Evolutionary conservation across 768 basidiomycete species (phyloP).

Genomic region (Xerocomellus chrysenteron): DNA sequence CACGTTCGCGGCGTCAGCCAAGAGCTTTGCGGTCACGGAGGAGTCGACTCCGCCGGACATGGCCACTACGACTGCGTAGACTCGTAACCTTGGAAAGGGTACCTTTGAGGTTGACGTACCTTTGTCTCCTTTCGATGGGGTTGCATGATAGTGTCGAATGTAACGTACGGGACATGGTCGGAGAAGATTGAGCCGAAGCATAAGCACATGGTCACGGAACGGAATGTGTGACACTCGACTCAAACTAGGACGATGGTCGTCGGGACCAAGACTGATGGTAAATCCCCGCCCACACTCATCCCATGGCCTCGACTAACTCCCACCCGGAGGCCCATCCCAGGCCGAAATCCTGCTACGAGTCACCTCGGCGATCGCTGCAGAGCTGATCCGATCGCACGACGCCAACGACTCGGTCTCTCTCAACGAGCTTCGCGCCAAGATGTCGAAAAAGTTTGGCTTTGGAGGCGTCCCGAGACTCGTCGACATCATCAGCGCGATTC

Average conservation of each 20-base stretch:
- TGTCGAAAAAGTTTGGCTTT: slow-evolving; percentile 88
- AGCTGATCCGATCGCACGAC: slow-evolving; percentile 87
- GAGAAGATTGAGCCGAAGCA: slow-evolving; percentile 12
- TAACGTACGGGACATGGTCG: slow-evolving; percentile 8
- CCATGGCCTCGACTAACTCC: background rate
- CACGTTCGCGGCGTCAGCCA: slow-evolving; percentile 58
- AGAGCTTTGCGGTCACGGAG: slow-evolving; percentile 77
- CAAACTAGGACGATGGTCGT: slow-evolving; percentile 36
- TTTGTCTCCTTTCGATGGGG: slow-evolving; percentile 30
- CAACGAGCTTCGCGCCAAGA: slow-evolving; percentile 80
- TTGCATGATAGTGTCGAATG: slow-evolving; percentile 18
- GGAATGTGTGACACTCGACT: slow-evolving; percentile 2
- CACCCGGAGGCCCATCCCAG: slow-evolving; percentile 67
- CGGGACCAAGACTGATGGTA: slow-evolving; percentile 41
- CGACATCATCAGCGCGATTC: slow-evolving; percentile 97
- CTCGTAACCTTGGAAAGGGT: background rate
- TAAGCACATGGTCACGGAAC: slow-evolving; percentile 7
- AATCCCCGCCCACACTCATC: background rate
- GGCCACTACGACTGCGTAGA: slow-evolving; percentile 70
- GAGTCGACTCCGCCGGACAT: slow-evolving; percentile 98
- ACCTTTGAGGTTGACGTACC: slow-evolving; percentile 4
- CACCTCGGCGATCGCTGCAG: slow-evolving; percentile 92
- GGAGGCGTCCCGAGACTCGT: slow-evolving; percentile 90
- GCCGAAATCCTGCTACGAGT: slow-evolving; percentile 88
- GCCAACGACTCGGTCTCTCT: slow-evolving; percentile 75